Evolutionary conservation across 2,329 filamentous ascomycete genomes (phyloP).

Genomic region (Macroventuria anomochaeta): DNA sequence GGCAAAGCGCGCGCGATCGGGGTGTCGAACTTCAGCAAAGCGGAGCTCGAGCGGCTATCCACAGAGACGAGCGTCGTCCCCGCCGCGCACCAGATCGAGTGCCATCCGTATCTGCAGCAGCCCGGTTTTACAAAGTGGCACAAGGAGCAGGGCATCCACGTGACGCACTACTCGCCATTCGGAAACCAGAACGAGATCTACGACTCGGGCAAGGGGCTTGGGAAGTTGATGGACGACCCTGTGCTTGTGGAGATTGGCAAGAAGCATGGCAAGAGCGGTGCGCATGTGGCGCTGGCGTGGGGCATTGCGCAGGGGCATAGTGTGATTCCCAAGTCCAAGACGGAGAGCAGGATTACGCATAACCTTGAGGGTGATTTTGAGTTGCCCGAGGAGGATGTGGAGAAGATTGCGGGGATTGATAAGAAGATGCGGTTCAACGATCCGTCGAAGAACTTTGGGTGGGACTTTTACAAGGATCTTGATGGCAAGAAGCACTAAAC

Average conservation of each 20-base stretch:
- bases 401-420: slow-evolving; percentile 64
- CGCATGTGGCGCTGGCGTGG: slow-evolving; percentile 88
- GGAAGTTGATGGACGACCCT: slow-evolving; percentile 54
- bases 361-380: slow-evolving; percentile 68
- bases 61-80: slow-evolving; percentile 44
- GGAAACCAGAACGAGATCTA: slow-evolving; percentile 47
- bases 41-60: slow-evolving; percentile 60
- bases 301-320: slow-evolving; percentile 68
- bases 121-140: slow-evolving; percentile 34
- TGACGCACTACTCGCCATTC: slow-evolving; percentile 45
- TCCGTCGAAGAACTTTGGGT: slow-evolving; percentile 62
- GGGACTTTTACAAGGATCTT: slow-evolving; percentile 64
- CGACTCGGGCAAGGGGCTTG: slow-evolving; percentile 36
- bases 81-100: slow-evolving; percentile 42
- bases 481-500: slow-evolving; percentile 54
- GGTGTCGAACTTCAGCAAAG: slow-evolving; percentile 44
- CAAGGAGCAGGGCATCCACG: slow-evolving; percentile 39
- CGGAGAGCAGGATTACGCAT: slow-evolving; percentile 36
- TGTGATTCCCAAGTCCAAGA: slow-evolving; percentile 47
- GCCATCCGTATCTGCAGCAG: slow-evolving; percentile 43
- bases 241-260: slow-evolving; percentile 72
- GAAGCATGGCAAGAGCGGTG: slow-evolving; percentile 70
- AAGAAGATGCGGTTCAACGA: slow-evolving; percentile 70
- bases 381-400: slow-evolving; percentile 73
- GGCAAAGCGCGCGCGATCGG: slow-evolving; percentile 43